Conservation (phyloP, 768 basidiomycete species). For the Imleria badia region DNA sequence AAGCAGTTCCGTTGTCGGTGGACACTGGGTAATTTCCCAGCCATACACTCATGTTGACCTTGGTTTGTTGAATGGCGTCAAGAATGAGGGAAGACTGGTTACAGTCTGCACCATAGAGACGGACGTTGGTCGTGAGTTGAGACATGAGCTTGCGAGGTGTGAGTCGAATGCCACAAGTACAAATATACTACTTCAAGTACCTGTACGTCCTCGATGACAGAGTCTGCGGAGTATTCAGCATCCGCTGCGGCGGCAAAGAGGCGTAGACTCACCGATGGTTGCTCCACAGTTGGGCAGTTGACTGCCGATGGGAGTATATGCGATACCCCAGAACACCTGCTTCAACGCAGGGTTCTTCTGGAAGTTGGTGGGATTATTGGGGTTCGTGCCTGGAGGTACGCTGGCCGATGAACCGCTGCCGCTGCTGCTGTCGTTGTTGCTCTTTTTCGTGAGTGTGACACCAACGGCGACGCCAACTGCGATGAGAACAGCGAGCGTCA, state of each 20-base stretch:
- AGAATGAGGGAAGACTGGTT: slow-evolving; percentile 80
- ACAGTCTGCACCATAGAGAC: slow-evolving; percentile 86
- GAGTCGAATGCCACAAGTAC: slow-evolving; percentile 4
- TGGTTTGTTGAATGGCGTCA: slow-evolving; percentile 87
- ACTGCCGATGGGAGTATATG: slow-evolving; percentile 81
- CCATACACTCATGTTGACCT: slow-evolving; percentile 81
- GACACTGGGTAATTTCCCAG: slow-evolving; percentile 67
- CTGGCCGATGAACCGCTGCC: slow-evolving; percentile 15
- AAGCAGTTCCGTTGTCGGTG: slow-evolving; percentile 67
- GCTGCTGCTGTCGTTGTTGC: slow-evolving; percentile 31
- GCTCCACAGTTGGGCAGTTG: slow-evolving; percentile 71
- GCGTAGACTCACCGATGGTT: slow-evolving; percentile 32
- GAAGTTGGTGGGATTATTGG: slow-evolving; percentile 79
- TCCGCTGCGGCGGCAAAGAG: too few relatives aligned
- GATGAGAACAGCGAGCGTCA: slow-evolving; percentile 51
- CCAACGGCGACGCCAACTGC: slow-evolving; percentile 63
- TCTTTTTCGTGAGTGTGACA: slow-evolving; percentile 59
- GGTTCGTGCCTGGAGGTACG: slow-evolving; percentile 34
- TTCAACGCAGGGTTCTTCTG: slow-evolving; percentile 64
- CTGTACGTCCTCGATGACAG: slow-evolving; percentile 72
- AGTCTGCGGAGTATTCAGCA: slow-evolving; percentile 31
- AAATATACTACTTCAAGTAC: slow-evolving; percentile 33
- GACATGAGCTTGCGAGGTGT: slow-evolving; percentile 60
- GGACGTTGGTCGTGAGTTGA: slow-evolving; percentile 78
- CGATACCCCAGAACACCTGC: slow-evolving; percentile 81